Evolutionary conservation across 495 filamentous ascomycete genomes (phyloP), one percentile per base, ranked within the genome.

Genomic region (Hyaloscypha hepaticicola): DNA sequence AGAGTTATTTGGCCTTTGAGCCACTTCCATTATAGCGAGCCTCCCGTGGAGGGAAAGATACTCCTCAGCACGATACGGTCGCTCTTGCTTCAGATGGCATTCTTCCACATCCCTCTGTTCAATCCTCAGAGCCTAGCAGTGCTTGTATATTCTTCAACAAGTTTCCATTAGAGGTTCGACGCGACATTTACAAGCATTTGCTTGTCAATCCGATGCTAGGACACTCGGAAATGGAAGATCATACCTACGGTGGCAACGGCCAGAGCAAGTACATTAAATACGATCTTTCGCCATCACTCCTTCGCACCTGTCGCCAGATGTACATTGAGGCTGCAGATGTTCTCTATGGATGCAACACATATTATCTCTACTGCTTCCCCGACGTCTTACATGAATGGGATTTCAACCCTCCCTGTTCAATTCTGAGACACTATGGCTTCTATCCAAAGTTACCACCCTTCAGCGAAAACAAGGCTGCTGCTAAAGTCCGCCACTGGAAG

Each of bases 141-240:
- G 22, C 25, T 26, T 56, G 53, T 6, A 24, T 8, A 31, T 62
- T 55, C n/a, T 22, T 62, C 19, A 34, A 31, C 24, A 34, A 33
- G 22, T 75, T 83, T 34, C 79, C 81, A 25, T 48, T 72, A 51
- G 80, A 82, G 61, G 67, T 83, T 58, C 78, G 81, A 38, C 74
- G 77, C 63, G 64, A 77, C 41, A 81, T 82, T 55, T 80, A 82
- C 72, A 62, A 65, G 22, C 64, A 75, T 66, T 75, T 82, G 3
- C 77, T 83, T 51, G 49, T 71, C 57, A 66, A 76, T 58, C 73
- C 71, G 7, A 16, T n/a, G 25, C 58, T 60, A 22, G 58, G 21
- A 16, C 19, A 50, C 16, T 26, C 24, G 27, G 38, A 19, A 25
- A 24, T 50, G 19, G 19, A 6, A n/a, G 6, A 50, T n/a, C 31